phyloP scores from a whole-genome alignment of 179 eudicot genomes.

The Drosera spatulata region DNA sequence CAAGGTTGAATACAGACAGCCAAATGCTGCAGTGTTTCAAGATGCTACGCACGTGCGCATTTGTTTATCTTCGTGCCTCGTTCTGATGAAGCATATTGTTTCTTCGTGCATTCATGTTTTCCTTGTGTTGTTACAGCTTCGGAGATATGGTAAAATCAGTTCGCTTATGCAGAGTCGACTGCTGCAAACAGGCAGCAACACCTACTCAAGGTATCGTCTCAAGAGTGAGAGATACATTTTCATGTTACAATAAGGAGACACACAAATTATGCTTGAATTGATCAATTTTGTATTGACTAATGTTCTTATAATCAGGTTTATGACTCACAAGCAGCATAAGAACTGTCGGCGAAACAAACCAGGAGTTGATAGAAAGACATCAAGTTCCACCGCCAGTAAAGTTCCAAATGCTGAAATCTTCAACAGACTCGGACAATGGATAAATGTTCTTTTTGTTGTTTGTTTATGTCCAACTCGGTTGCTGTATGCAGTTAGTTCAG shows the following conservation, averaged over 20 bases:
- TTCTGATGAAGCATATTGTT: background rate
- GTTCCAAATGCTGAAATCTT: too few relatives aligned
- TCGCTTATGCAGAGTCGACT: constrained; percentile 30
- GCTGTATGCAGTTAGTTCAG: too few relatives aligned
- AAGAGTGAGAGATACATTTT: background rate
- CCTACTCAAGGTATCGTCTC: constrained; percentile 1
- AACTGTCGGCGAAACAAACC: too few relatives aligned
- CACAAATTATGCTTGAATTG: background rate
- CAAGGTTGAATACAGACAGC: background rate
- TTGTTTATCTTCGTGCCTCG: background rate
- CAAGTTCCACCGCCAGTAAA: too few relatives aligned
- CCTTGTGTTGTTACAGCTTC: constrained; percentile 14
- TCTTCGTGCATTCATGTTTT: background rate
- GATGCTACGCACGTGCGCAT: background rate
- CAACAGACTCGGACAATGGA: too few relatives aligned
- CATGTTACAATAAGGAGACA: background rate
- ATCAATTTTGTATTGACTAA: too few relatives aligned
- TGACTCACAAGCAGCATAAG: too few relatives aligned
- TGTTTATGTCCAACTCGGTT: too few relatives aligned
- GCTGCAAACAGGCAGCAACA: constrained; percentile 16
- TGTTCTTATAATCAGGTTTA: too few relatives aligned
- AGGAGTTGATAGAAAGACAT: too few relatives aligned
- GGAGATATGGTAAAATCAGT: constrained; percentile 32
- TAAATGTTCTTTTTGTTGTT: too few relatives aligned
- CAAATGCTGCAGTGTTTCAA: background rate